Base-by-base conservation (phyloP, 345 rosid genomes). In the Populus davidiana region DNA sequence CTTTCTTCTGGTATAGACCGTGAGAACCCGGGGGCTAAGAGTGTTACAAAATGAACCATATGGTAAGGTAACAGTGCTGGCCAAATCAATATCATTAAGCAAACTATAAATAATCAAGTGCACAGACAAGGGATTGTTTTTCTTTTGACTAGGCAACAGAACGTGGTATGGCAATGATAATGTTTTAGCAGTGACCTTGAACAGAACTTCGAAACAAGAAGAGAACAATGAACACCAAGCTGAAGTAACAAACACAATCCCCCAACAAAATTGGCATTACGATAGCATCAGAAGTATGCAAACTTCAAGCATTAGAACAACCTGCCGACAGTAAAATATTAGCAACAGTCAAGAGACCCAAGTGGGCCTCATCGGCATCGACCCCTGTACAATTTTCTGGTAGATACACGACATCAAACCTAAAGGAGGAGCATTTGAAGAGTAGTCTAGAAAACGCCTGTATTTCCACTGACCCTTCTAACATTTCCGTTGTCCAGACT, bases 371-470 rank as follows among this genome's bases (percentile, higher is more conserved):
- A 63, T 49, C 33, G 66, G 71, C 73, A 62, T 50, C 77, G 78
- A 76, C 39, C 77, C 61, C 88, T 81, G 73, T 79, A 84, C 87
- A 84, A 70, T 73, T 17, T 49, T 76, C 54, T 69, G 67, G 70
- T 69, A 67, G 70, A 59, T 68, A 78, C 80, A 75, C 25, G 66
- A 71, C 73, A 33, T 33, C 36, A 76, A 69, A 75, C 68, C 75
- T 56, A 47, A 80, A 61, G 71, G 66, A 67, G 23, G 71, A 33
- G 36, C 36, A 39, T 64, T 73, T 39, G 43, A 17, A 47, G 69
- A 77, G 72, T 65, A 44, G 52, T 71, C 72, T 63, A 17, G 44
- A 67, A 74, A 68, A 68, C 62, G 61, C 72, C 59, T 44, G 81
- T 69, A 71, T 69, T 50, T 49, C 67, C 50, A 65, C 87, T 76